phyloP scores from a whole-genome alignment of 2,329 filamentous ascomycete species.

The Penicillium corylophilum region DNA sequence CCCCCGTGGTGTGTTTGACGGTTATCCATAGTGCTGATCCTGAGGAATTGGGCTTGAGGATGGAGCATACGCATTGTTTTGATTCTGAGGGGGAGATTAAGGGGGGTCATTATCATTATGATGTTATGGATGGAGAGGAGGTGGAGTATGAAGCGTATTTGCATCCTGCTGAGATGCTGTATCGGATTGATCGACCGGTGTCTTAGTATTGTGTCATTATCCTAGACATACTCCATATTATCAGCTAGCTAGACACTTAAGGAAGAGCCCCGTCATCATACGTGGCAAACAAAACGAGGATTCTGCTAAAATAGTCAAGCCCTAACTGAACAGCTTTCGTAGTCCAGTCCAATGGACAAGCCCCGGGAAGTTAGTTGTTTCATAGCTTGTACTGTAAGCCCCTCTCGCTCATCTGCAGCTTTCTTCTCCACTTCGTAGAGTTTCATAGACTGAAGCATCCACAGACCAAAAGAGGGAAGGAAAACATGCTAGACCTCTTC shows the following conservation, averaged over 20 bases:
- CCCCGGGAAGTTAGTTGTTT: background rate
- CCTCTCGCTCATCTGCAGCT: background rate
- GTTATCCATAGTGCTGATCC: constrained; percentile 47
- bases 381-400: background rate
- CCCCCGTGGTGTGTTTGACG: constrained; percentile 42
- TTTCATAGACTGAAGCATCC: background rate
- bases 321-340: background rate
- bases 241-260: too few relatives aligned
- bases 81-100: constrained; percentile 28
- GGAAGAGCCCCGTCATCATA: too few relatives aligned
- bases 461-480: background rate
- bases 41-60: constrained; percentile 39
- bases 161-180: constrained; percentile 43
- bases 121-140: constrained; percentile 33
- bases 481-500: constrained; percentile 3
- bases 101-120: constrained; percentile 51
- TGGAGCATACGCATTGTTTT: constrained; percentile 53
- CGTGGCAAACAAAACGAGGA: too few relatives aligned
- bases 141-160: constrained; percentile 52
- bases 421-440: background rate
- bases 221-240: background rate
- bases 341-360: background rate
- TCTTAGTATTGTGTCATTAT: background rate
- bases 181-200: constrained; percentile 38
- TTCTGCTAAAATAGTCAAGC: background rate